Base-by-base conservation (phyloP, 2,329 filamentous ascomycete species). In the Chaetoscypha palmicola region DNA sequence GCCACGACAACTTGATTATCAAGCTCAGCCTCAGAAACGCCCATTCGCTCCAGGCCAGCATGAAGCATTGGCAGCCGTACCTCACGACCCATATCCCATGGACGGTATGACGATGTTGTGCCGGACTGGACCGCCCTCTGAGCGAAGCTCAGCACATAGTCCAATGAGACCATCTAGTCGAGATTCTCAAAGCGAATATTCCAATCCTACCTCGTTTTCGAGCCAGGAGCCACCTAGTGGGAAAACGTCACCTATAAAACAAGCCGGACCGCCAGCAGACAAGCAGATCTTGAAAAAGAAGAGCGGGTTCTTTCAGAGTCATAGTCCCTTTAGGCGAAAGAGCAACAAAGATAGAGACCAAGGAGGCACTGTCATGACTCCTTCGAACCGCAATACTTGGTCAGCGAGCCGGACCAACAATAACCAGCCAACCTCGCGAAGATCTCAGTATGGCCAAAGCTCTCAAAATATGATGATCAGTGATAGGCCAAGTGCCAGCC, bases 101-200 rank as follows among this genome's bases (percentile, higher is more conserved):
- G 91, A 97, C 61, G 91, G 90, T 3, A 97, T 97, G 89, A 96
- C 91, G 0, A 94, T 97, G 78, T 83, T 96, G 50, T 97, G 91
- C 65, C 81, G 89, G 47, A 81, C 86, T 30, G 84, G 81, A 3
- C 76, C 82, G 30, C 74, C 74, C 38, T 83, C 79, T n/a, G 80
- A 82, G 66, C 77, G 67, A 65, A 89, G 74, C 65, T 83, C 82
- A 20, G 59, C 68, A 20, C 79, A 76, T 34, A 83, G 79, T 49
- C 77, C 81, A 19, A 80, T 77, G 38, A 77, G 89, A 35, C 87
- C 89, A 36, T 83, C 83, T 11, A 95, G 88, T 62, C 79, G 86
- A 52, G 90, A 94, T 58, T 92, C 87, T 38, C 82, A 86, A 55
- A 97, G 91, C 65, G 91, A 96, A 52, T 86, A 87, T 61, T 94